Evolutionary conservation across 2,329 filamentous ascomycete genomes (phyloP), one percentile per base, ranked within the genome.

Genomic region (Huntiella moniliformis): DNA sequence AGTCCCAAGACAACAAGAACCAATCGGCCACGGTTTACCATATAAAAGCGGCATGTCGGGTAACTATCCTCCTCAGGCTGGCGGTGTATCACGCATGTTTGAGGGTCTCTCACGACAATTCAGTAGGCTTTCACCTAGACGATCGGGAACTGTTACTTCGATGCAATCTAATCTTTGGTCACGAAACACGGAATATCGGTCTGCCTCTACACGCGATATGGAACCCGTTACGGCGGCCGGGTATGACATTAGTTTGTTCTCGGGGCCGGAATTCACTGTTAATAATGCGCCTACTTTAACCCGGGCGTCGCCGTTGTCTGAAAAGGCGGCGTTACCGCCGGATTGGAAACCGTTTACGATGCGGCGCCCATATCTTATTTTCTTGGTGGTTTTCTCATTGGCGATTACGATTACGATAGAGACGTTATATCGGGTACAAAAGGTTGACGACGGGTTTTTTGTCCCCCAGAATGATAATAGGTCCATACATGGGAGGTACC

Each of bases 311-410:
- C 2, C 15, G 28, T 5, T 28, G 22, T 33, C 11, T 10, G 31
- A 42, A 10, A 33, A 33, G 6, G 28, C 17, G 5, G 16, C 18
- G 4, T 6, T 17, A n/a, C 33, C 40, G 48, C 71, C 74, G 2
- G 71, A 80, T 56, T 80, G 76, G 77, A 77, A 74, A 55, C 77
- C 76, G 0, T 70, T 77, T 50, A 68, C 70, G 0, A 79, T 80
- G 73, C 64, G 71, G 28, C 72, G 70, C 65, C 72, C 72, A 0
- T 80, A 77, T 52, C 63, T 80, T 2, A 54, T 61, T 1, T 56
- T 63, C 33, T 61, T 80, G 13, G 64, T 78, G 17, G 8, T 71
- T 1, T 50, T 78, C 7, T 77, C 76, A 0, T 48, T 73, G 4
- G 58, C 56, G 0, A 60, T 80, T 18, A 73, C 66, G 5, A 63